These are phyloP conservation scores for Aphanomyces stellatus DNA, from an alignment of 352 stramenopile species.

Conservation along the genomic window DNA sequence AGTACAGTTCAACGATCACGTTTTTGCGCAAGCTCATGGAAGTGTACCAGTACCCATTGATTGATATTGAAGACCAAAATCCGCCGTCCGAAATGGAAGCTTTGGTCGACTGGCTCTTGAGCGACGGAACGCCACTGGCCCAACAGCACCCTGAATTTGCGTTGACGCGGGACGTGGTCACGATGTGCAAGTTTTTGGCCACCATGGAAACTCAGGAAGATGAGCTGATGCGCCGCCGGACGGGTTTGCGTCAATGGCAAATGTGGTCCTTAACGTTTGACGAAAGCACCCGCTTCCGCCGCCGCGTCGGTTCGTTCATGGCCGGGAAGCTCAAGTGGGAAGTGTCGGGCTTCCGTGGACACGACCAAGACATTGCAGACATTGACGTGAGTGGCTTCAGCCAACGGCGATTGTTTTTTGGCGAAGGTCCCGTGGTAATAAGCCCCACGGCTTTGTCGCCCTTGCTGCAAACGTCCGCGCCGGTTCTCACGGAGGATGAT, in stretches of 20 bases:
- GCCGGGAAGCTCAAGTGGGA: constrained; percentile 73
- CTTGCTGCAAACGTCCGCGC: constrained; percentile 41
- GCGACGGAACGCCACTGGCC: constrained; percentile 64
- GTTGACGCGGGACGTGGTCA: constrained; percentile 67
- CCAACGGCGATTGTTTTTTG: constrained; percentile 82
- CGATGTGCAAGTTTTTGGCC: constrained; percentile 80
- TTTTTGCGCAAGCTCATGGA: constrained; percentile 85
- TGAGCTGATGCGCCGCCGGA: constrained; percentile 76
- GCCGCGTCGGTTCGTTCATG: constrained; percentile 59
- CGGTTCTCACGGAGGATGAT: constrained; percentile 92
- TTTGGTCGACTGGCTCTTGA: constrained; percentile 85
- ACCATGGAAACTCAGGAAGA: constrained; percentile 89
- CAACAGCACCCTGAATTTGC: constrained; percentile 73
- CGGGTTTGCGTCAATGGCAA: constrained; percentile 68
- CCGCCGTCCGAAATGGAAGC: constrained; percentile 86
- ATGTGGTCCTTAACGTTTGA: constrained; percentile 88
- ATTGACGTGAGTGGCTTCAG: constrained; percentile 84
- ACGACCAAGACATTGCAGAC: constrained; percentile 83
- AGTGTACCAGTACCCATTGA: constrained; percentile 71
- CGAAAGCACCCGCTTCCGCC: constrained; percentile 53
- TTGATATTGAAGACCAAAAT: constrained; percentile 66
- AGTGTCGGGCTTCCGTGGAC: constrained; percentile 79
- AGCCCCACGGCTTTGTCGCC: constrained; percentile 61
- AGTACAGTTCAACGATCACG: constrained; percentile 80
- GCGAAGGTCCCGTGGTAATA: constrained; percentile 72